Conservation (phyloP, 495 filamentous ascomycete species). For the Echria macrotheca region DNA sequence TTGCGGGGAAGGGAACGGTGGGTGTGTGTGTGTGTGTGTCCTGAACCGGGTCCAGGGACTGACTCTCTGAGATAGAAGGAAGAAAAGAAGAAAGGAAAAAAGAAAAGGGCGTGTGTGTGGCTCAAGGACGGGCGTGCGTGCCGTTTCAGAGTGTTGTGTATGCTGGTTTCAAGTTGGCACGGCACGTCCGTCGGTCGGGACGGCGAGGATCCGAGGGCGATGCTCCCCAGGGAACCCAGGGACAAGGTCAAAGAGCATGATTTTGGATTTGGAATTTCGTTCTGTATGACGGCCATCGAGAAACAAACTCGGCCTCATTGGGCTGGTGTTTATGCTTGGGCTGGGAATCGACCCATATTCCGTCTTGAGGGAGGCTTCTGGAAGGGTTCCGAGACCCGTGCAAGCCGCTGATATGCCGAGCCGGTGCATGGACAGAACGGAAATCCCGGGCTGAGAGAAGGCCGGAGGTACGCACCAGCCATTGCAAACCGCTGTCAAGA, state of each 20-base stretch:
- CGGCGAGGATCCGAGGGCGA: conserved; percentile 17
- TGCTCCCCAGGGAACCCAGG: too few species aligned
- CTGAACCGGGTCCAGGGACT: conserved; percentile 9
- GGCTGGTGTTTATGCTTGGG: conserved; percentile 8
- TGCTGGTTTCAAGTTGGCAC: conserved; percentile 12
- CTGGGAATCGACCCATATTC: neutral
- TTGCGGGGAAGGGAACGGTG: too few species aligned
- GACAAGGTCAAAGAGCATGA: conserved; percentile 10
- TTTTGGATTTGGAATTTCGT: conserved; percentile 13
- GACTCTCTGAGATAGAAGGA: too few species aligned
- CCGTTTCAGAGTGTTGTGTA: conserved; percentile 16
- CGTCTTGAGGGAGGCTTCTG: conserved; percentile 9
- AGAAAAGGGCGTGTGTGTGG: neutral
- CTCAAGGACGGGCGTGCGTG: neutral
- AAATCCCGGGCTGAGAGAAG: neutral
- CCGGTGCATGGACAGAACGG: neutral
- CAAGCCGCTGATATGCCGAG: neutral
- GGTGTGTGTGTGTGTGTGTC: too few species aligned
- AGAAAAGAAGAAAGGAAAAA: neutral
- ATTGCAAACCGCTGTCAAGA: too few species aligned
- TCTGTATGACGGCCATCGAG: neutral
- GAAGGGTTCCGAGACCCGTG: neutral
- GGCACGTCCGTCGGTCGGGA: conserved; percentile 22
- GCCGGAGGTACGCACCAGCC: too few species aligned
- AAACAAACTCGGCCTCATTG: conserved; percentile 5